Evolutionary conservation across 148 eudicot species (phyloP), one percentile per base, ranked within the genome.

Genomic region (Suaeda aralocaspica): DNA sequence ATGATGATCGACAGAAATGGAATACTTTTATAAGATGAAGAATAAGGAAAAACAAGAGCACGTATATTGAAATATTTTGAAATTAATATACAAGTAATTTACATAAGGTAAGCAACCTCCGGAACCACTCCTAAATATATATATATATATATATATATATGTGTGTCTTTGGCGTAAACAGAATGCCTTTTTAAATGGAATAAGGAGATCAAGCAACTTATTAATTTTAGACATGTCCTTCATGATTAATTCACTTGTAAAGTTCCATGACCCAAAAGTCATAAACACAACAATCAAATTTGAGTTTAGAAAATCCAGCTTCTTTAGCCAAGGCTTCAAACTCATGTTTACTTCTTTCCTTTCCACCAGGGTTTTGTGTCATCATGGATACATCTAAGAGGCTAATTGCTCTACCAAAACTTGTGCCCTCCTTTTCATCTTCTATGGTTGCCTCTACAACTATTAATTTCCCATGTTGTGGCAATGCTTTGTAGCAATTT

Each of bases 381-480:
- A 78, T 68, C 81, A 78, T 78, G 12, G 33, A n/a, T n/a, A 69
- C 29, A 55, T 78, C 81, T 31, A 73, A 46, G 56, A 62, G 57
- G 52, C 66, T 53, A 21, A 73, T 69, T 48, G 56, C 60, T 30
- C 45, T 72, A 9, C 67, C 78, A 45, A 62, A 50, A 14, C 33
- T 65, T 13, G 64, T 67, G 2, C 66, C 72, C 26, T 81, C 72
- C 0, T 83, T 80, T 66, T 67, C 63, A 29, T 72, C 68, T n/a
- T 62, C 30, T 30, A 81, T 9, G 6, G 67, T 69, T 33, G 67
- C 30, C 18, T 81, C 81, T 25, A 79, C 77, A 11, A 80, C 74
- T 9, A 85, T 82, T 52, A 85, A 67, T 74, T 80, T 85, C 11
- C 84, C 84, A 1, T 69, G 58, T 0, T 72, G 66, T 22, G 78